These are phyloP conservation scores for Diaporthe sp. DNA, from an alignment of 2,329 filamentous ascomycete genomes.

Conservation along the genomic window DNA sequence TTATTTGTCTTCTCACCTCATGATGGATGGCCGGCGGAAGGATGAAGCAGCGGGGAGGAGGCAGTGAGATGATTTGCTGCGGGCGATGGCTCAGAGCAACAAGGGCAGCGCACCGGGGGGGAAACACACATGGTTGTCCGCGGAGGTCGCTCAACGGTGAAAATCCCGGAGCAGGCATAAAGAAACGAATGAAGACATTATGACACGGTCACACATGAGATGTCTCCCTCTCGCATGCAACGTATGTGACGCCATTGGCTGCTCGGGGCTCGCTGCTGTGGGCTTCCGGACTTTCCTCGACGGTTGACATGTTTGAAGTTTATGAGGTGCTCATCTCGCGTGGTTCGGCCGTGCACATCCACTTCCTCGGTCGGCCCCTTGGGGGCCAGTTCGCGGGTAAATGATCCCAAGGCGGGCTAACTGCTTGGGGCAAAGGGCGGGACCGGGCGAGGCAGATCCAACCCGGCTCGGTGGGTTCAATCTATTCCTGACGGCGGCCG, in stretches of 20 bases:
- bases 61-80: neutral
- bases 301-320: slow-evolving; percentile 20
- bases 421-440: slow-evolving; percentile 13
- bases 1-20: slow-evolving; percentile 30
- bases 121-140: neutral
- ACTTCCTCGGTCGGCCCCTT: neutral
- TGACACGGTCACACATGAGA: neutral
- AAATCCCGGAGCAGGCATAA: neutral
- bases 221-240: neutral
- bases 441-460: slow-evolving; percentile 1
- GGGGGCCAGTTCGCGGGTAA: neutral
- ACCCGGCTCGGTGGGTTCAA: slow-evolving; percentile 20
- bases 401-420: neutral
- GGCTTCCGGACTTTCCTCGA: slow-evolving; percentile 20
- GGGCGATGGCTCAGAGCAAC: slow-evolving; percentile 3
- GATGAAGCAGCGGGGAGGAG: neutral
- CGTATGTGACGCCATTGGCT: neutral
- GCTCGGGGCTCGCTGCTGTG: slow-evolving; percentile 2
- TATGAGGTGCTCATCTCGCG: slow-evolving; percentile 25
- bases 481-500: slow-evolving; percentile 18
- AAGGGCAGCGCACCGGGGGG: neutral
- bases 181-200: slow-evolving; percentile 32
- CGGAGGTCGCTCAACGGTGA: slow-evolving; percentile 9
- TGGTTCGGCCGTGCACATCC: slow-evolving; percentile 3
- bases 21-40: slow-evolving; percentile 21